A percentile compares a stretch with the other conserved stretches of the same genome.
These are phyloP conservation scores for Fusarium xylarioides DNA, from an alignment of 2,329 filamentous ascomycete genomes.

Conservation along the genomic window DNA sequence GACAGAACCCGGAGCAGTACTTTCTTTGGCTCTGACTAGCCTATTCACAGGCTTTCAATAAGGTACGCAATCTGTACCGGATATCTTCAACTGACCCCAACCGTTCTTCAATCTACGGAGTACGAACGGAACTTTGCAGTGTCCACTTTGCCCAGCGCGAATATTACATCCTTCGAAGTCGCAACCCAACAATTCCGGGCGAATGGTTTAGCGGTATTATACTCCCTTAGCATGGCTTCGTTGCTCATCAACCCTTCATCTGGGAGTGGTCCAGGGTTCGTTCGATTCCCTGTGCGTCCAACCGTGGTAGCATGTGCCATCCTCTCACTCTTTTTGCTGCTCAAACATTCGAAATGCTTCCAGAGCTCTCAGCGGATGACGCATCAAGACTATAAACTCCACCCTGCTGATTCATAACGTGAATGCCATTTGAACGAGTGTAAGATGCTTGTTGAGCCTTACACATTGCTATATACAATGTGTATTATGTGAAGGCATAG, in stretches of 20 bases:
- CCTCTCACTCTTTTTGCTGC: not conserved
- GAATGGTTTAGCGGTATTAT: constrained; percentile 45
- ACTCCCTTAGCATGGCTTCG: constrained; percentile 39
- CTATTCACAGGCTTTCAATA: not conserved
- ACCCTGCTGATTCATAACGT: too few relatives aligned
- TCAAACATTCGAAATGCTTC: not conserved
- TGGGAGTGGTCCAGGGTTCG: constrained; percentile 38
- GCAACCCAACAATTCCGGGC: constrained; percentile 21
- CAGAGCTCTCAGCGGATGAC: not conserved
- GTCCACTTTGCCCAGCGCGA: not conserved
- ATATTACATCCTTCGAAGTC: constrained; percentile 5
- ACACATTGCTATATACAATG: not conserved
- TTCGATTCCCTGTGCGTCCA: constrained; percentile 42
- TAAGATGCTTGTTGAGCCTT: not conserved
- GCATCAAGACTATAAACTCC: not conserved
- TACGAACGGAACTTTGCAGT: not conserved
- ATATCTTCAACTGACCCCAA: not conserved
- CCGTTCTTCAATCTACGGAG: not conserved
- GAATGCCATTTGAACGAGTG: not conserved
- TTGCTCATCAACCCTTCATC: not conserved
- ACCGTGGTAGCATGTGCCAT: constrained; percentile 12
- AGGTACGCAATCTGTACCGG: not conserved
- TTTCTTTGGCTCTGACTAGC: not conserved
- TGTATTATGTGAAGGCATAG: not conserved
- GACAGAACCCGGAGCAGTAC: not conserved